Evolutionary conservation across 2,329 filamentous ascomycete genomes (phyloP).

Genomic region (Paraphaeosphaeria sporulosa): DNA sequence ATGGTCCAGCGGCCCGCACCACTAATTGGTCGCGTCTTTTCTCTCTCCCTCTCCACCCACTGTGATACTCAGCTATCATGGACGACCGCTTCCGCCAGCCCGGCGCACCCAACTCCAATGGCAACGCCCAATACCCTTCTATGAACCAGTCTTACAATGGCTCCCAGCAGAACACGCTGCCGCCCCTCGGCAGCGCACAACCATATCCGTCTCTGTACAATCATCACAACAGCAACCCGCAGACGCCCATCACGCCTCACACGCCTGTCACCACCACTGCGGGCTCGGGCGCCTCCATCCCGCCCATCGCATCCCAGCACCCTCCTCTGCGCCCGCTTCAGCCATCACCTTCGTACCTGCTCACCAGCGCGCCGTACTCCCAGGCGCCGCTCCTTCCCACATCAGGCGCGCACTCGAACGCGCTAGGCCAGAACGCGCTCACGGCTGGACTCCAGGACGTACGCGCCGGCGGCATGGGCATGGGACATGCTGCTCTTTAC

Average conservation of each 20-base stretch:
- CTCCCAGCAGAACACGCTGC: constrained; percentile 39
- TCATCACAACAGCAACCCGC: constrained; percentile 45
- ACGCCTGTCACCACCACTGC: constrained; percentile 45
- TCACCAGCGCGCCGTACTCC: constrained; percentile 45
- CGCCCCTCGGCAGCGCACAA: constrained; percentile 39
- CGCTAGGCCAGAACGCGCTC: constrained; percentile 38
- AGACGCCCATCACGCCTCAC: constrained; percentile 49
- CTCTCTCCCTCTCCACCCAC: constrained; percentile 19
- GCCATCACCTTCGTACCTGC: constrained; percentile 47
- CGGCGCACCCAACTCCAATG: constrained; percentile 31
- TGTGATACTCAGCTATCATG: constrained; percentile 37
- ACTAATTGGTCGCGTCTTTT: constrained; percentile 44
- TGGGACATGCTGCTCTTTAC: constrained; percentile 49
- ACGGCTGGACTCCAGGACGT: constrained; percentile 48
- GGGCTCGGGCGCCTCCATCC: constrained; percentile 40
- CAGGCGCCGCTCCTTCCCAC: constrained; percentile 45
- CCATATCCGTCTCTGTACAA: constrained; percentile 44
- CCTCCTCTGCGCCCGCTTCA: constrained; percentile 48
- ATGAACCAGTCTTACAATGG: constrained; percentile 41
- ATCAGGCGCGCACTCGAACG: constrained; percentile 42
- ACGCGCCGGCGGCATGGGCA: constrained; percentile 49
- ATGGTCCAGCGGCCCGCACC: constrained; percentile 38
- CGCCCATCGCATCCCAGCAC: constrained; percentile 43
- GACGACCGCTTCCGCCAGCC: constrained; percentile 49
- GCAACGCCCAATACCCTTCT: constrained; percentile 38